Evolutionary conservation across 2,329 filamentous ascomycete species (phyloP).

Genomic region (Arthrinium puccinioides): DNA sequence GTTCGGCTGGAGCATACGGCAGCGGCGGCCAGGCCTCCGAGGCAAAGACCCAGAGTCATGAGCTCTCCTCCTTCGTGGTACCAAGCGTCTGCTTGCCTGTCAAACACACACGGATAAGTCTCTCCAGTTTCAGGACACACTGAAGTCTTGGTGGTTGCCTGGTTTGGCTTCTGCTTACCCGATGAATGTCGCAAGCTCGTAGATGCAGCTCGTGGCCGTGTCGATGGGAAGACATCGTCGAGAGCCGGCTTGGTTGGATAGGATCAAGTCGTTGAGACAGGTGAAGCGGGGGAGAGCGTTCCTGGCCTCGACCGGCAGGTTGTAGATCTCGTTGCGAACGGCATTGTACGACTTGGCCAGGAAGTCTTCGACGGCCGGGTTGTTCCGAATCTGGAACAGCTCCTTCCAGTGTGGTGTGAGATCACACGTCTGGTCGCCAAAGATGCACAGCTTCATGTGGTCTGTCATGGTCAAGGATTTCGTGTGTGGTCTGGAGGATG

Average conservation of each 20-base stretch:
- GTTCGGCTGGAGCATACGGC: constrained; percentile 20
- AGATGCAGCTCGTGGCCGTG: constrained; percentile 14
- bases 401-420: constrained; percentile 8
- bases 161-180: too few species aligned
- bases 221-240: constrained; percentile 13
- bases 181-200: too few species aligned
- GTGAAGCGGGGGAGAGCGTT: constrained; percentile 13
- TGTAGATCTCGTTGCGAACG: constrained; percentile 10
- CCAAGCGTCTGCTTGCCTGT: constrained; percentile 11
- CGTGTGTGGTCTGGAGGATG: too few species aligned
- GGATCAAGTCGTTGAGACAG: constrained; percentile 11
- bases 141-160: too few species aligned
- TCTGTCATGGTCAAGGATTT: too few species aligned
- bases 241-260: constrained; percentile 10
- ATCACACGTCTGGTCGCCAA: constrained; percentile 15
- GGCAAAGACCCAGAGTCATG: constrained; percentile 20
- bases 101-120: constrained; percentile 9
- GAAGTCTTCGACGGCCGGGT: constrained; percentile 10
- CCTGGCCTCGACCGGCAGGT: constrained; percentile 8
- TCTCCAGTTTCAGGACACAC: too few species aligned
- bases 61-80: constrained; percentile 4
- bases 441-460: constrained; percentile 10
- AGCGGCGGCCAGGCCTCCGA: constrained; percentile 21
- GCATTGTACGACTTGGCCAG: constrained; percentile 9
- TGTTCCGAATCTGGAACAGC: constrained; percentile 6